phyloP scores from a whole-genome alignment of 352 stramenopile species.

The Phytopythium delawarense region DNA sequence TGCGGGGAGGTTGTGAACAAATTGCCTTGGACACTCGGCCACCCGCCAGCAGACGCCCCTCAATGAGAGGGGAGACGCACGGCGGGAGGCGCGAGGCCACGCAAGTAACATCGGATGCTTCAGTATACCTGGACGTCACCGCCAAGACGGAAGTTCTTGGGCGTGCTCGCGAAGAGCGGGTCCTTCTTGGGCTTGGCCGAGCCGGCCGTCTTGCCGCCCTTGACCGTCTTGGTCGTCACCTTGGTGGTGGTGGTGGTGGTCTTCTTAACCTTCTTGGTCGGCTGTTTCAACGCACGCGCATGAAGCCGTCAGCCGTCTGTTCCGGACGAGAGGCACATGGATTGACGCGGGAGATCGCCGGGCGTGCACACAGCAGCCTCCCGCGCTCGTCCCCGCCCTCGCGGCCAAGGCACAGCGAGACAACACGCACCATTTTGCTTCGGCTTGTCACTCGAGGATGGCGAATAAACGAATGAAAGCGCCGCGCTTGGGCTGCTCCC shows the following conservation, averaged over 20 bases:
- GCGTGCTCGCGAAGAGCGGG: constrained; percentile 93
- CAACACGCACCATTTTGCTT: constrained; percentile 22
- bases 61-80: background rate
- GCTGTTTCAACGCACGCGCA: constrained; percentile 17
- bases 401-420: background rate
- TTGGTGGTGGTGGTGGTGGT: constrained; percentile 65
- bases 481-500: background rate
- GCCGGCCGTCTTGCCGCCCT: constrained; percentile 45
- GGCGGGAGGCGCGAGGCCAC: background rate
- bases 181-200: constrained; percentile 82
- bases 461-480: constrained; percentile 76
- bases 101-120: constrained; percentile 13
- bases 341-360: background rate
- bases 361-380: background rate
- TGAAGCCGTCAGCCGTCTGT: background rate
- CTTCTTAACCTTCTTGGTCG: constrained; percentile 86
- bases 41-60: background rate
- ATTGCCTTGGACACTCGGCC: background rate
- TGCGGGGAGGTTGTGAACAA: constrained; percentile 6
- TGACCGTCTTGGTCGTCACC: constrained; percentile 61
- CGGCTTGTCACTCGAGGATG: constrained; percentile 73
- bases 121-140: constrained; percentile 93
- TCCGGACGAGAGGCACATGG: background rate
- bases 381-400: background rate
- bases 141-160: constrained; percentile 95